These are phyloP conservation scores for Diaporthe helianthi DNA, from an alignment of 2,329 filamentous ascomycete species.

Conservation along the genomic window DNA sequence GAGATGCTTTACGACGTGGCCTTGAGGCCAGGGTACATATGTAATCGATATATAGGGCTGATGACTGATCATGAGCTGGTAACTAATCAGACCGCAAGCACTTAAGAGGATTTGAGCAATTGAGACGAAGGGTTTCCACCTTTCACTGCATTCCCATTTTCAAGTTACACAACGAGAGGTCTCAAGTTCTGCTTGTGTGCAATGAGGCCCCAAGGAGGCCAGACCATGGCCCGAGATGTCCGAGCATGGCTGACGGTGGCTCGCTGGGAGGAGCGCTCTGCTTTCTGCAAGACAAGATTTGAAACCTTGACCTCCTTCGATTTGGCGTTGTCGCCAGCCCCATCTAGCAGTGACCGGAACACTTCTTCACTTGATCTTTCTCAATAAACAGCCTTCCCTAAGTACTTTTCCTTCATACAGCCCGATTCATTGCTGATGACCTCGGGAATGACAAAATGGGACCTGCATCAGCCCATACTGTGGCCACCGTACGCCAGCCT, in stretches of 20 bases:
- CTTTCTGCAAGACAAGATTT: no score
- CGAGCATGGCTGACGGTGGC: no score
- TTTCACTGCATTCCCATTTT: neutral
- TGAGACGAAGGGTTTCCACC: neutral
- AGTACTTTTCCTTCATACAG: neutral
- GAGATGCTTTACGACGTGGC: neutral
- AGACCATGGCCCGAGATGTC: no score
- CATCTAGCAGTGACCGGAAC: no score
- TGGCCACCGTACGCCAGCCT: neutral
- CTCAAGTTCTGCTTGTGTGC: neutral
- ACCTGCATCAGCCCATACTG: neutral
- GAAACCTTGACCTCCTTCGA: no score
- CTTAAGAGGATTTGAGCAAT: no score
- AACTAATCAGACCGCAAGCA: neutral
- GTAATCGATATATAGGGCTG: neutral
- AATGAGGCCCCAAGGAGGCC: no score
- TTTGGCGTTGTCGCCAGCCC: neutral
- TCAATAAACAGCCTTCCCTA: neutral
- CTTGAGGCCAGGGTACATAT: conserved; percentile 16
- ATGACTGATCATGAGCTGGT: neutral
- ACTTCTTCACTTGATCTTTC: neutral
- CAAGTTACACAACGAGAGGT: neutral
- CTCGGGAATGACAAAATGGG: neutral
- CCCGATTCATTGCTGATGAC: neutral
- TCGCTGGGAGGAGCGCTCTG: no score